phyloP scores from a whole-genome alignment of 805 yeast species.

The Kazachstania martiniae region DNA sequence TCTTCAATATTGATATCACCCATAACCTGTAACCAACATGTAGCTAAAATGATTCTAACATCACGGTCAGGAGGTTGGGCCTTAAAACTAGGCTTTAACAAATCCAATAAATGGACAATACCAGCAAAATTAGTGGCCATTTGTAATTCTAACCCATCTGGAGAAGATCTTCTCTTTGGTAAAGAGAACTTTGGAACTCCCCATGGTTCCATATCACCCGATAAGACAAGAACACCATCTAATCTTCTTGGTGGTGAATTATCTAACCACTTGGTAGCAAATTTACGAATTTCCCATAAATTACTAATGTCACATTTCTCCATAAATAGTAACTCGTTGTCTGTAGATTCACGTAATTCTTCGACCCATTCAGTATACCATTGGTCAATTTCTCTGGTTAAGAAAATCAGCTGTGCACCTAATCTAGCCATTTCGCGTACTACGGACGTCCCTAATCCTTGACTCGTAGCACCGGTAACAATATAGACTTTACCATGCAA shows the following conservation, averaged over 20 bases:
- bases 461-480: slow-evolving; percentile 85
- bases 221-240: slow-evolving; percentile 84
- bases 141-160: slow-evolving; percentile 82
- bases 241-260: slow-evolving; percentile 81
- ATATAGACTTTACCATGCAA: slow-evolving; percentile 81
- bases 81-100: slow-evolving; percentile 73
- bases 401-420: slow-evolving; percentile 80
- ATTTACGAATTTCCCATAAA: slow-evolving; percentile 66
- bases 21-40: slow-evolving; percentile 68
- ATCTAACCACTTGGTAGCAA: slow-evolving; percentile 92
- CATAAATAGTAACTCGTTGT: slow-evolving; percentile 73
- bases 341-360: slow-evolving; percentile 59
- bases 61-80: slow-evolving; percentile 94
- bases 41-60: slow-evolving; percentile 68
- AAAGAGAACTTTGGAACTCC: slow-evolving; percentile 27
- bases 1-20: slow-evolving; percentile 55
- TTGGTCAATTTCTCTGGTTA: slow-evolving; percentile 54
- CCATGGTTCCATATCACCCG: slow-evolving; percentile 70
- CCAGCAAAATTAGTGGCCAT: slow-evolving; percentile 73
- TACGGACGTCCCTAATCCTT: slow-evolving; percentile 71
- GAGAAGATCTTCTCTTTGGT: slow-evolving; percentile 48
- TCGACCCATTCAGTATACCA: slow-evolving; percentile 77
- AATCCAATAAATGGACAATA: slow-evolving; percentile 68
- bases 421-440: slow-evolving; percentile 60
- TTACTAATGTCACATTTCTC: slow-evolving; percentile 78